Conservation (phyloP, 352 stramenopile species). For the Phytophthora cryptogea region DNA sequence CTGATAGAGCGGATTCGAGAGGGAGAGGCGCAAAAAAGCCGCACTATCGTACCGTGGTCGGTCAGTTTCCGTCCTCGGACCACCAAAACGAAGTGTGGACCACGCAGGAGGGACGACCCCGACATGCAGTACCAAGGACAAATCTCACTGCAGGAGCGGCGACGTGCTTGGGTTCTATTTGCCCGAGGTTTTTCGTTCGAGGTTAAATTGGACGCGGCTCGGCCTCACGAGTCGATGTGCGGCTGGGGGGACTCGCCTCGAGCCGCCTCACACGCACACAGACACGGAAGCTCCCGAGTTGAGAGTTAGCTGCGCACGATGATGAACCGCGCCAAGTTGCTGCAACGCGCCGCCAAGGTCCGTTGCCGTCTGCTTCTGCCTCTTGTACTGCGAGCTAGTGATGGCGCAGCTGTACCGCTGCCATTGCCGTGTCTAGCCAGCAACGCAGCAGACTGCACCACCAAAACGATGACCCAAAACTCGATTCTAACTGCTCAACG, state of each 20-base stretch:
- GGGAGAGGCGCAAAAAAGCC: constrained; percentile 14
- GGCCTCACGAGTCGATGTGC: constrained; percentile 22
- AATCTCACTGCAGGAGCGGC: constrained; percentile 8
- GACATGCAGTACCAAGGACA: neutral
- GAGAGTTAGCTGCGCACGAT: constrained; percentile 61
- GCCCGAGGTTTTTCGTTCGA: constrained; percentile 22
- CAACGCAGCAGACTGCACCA: constrained; percentile 47
- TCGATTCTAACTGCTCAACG: constrained; percentile 5
- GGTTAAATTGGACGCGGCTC: constrained; percentile 23
- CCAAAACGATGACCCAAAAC: constrained; percentile 52
- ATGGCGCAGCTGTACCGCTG: neutral
- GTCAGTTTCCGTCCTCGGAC: constrained; percentile 11
- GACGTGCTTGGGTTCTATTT: constrained; percentile 10
- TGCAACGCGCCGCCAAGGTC: constrained; percentile 80
- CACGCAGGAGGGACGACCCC: constrained; percentile 17
- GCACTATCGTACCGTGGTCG: constrained; percentile 5
- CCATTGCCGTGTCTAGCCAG: neutral
- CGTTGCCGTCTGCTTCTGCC: constrained; percentile 2
- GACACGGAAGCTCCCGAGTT: constrained; percentile 42
- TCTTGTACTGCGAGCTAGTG: too few relatives aligned
- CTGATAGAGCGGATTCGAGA: constrained; percentile 3
- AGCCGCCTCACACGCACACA: constrained; percentile 46
- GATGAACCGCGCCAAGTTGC: constrained; percentile 78
- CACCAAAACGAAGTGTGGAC: constrained; percentile 29
- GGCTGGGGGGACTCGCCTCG: constrained; percentile 31